A percentile compares a stretch with the other conserved stretches of the same genome.
Evolutionary conservation across 345 rosid genomes (phyloP).

Genomic region (Linum trigynum): DNA sequence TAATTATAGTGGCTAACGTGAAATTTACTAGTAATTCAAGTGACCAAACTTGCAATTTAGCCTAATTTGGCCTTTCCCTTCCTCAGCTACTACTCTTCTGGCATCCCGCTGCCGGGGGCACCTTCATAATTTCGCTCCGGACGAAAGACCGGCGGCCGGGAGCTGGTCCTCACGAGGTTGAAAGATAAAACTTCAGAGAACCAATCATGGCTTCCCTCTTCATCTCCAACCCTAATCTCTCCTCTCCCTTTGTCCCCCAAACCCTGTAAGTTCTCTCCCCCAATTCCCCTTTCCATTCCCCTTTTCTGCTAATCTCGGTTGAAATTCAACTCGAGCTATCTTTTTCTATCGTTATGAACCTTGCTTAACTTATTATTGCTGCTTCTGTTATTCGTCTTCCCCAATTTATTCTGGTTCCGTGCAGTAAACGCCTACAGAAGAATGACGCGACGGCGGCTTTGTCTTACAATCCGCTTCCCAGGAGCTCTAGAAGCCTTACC

Average conservation of each 20-base stretch:
- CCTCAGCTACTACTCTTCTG: background rate
- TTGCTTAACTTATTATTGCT: background rate
- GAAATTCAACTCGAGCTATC: background rate
- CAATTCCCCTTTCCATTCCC: background rate
- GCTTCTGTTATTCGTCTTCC: constrained; percentile 1
- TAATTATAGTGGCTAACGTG: too few species aligned
- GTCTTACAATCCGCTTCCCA: constrained; percentile 14
- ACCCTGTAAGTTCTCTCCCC: constrained; percentile 33
- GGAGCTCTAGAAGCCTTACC: constrained; percentile 23
- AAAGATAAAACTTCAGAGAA: background rate
- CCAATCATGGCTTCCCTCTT: constrained; percentile 43
- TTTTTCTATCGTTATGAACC: background rate
- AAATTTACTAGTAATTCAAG: too few species aligned
- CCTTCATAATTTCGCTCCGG: background rate
- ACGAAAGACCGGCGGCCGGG: background rate
- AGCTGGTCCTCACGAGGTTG: background rate
- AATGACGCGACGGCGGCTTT: constrained; percentile 15
- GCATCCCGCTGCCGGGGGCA: background rate
- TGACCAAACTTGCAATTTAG: too few species aligned
- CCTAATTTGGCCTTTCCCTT: background rate
- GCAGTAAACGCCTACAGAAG: constrained; percentile 22
- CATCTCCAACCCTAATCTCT: constrained; percentile 39
- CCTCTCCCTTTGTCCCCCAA: constrained; percentile 39
- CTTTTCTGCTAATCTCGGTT: background rate
- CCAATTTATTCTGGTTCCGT: background rate